Percentiles rank a stretch among this genome's conserved stretches.
Conservation (phyloP, 2,329 filamentous ascomycete species). For the Botrytis byssoidea region DNA sequence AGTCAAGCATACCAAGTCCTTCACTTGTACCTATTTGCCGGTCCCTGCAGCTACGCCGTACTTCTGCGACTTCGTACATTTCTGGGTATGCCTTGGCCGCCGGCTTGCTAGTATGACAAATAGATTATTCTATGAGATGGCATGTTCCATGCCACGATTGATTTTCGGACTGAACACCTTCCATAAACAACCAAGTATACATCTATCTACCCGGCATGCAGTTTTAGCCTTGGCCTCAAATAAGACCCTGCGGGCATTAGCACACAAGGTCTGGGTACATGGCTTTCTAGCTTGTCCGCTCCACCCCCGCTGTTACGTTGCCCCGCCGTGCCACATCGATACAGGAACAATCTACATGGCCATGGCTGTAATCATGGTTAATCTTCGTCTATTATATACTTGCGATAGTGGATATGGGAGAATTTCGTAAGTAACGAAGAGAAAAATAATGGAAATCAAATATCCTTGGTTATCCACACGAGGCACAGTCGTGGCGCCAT, state of each 20-base stretch:
- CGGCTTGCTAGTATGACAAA: slow-evolving; percentile 11
- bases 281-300: background rate
- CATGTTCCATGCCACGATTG: slow-evolving; percentile 4
- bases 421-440: background rate
- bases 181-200: background rate
- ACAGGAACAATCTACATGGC: slow-evolving; percentile 6
- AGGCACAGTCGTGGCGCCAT: slow-evolving; percentile 8
- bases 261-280: background rate
- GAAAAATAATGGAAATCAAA: background rate
- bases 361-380: background rate
- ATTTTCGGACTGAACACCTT: background rate
- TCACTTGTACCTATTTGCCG: slow-evolving; percentile 5
- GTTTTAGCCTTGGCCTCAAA: background rate
- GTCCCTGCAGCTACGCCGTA: background rate
- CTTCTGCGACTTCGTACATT: background rate
- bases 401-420: background rate
- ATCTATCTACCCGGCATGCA: slow-evolving; percentile 2
- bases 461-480: background rate
- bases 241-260: slow-evolving; percentile 5
- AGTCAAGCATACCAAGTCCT: background rate
- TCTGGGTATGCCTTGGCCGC: background rate
- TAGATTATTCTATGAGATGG: slow-evolving; percentile 8
- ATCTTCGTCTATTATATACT: background rate
- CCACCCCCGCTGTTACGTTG: slow-evolving; percentile 11
- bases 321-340: background rate